Percentiles rank a stretch among this genome's conserved stretches.
Evolutionary conservation across 2,329 filamentous ascomycete genomes (phyloP).

Genomic region (Nemania sp.): DNA sequence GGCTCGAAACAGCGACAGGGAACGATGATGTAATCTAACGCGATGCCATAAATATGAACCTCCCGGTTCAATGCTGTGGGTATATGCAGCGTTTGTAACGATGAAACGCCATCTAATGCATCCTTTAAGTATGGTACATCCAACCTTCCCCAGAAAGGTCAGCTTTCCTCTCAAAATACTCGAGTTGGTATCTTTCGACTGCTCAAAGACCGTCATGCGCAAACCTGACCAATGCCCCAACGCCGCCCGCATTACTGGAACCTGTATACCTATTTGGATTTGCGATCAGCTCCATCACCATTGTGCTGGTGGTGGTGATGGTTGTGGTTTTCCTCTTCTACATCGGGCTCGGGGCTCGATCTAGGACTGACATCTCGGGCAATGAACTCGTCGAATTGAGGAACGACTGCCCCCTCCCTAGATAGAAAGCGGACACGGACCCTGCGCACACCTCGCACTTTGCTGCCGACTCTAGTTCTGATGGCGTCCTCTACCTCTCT

Average conservation of each 20-base stretch:
- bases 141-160: slow-evolving; percentile 20
- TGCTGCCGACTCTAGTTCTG: slow-evolving; percentile 71
- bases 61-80: background rate
- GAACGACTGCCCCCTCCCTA: slow-evolving; percentile 62
- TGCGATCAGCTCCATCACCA: slow-evolving; percentile 38
- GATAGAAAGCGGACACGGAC: slow-evolving; percentile 84
- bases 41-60: background rate
- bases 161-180: slow-evolving; percentile 14
- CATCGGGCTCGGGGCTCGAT: slow-evolving; percentile 65
- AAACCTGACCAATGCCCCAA: slow-evolving; percentile 34
- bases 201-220: slow-evolving; percentile 17
- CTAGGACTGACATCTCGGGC: slow-evolving; percentile 62
- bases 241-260: slow-evolving; percentile 27
- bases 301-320: slow-evolving; percentile 47
- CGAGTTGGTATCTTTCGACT: slow-evolving; percentile 26
- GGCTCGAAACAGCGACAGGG: too few relatives aligned
- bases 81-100: slow-evolving; percentile 17
- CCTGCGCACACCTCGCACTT: slow-evolving; percentile 81
- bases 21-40: background rate
- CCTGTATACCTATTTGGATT: slow-evolving; percentile 25
- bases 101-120: slow-evolving; percentile 30
- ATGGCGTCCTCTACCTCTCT: slow-evolving; percentile 73
- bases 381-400: slow-evolving; percentile 78
- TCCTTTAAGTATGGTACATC: slow-evolving; percentile 35
- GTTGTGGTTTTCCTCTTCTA: slow-evolving; percentile 50